Evolutionary conservation across 1,139 yeast species (phyloP), one percentile per base, ranked within the genome.

Genomic region (Yamadazyma blattariae): DNA sequence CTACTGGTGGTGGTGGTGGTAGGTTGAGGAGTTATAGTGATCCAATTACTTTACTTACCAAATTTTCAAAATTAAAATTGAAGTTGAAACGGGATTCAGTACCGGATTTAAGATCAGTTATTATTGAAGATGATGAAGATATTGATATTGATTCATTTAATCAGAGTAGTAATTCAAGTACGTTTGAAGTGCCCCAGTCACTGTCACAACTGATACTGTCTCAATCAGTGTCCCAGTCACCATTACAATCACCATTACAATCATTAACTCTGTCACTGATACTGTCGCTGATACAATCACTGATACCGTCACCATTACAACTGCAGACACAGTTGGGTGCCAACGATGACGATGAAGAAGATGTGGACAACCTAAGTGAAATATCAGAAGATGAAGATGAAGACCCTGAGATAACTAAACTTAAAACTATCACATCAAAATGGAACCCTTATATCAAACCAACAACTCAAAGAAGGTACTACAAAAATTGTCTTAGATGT

Each of bases 401-500:
- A n/a, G 55, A 51, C 29, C 60, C 52, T 5, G 57, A 45, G 23
- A 39, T 44, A 24, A 18, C 34, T 7, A 35, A 45, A 36, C 22
- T 40, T 18, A 42, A 41, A 25, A 42, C 37, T 23, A 16, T 15
- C 14, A 36, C 42, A 3, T 32, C 39, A 25, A 75, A 77, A 50
- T 77, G 83, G 83, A 51, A 50, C 12, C 82, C 83, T 3, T 56
- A 59, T 11, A 58, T 57, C 12, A 70, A 67, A 42, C 38, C 53
- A 12, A 60, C 59, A 32, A 63, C 74, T 27, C 60, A 67, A 41
- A 60, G 72, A 34, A 73, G 73, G 42, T 64, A 61, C 44, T 64
- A 72, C 38, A 64, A 77, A 33, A 79, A 77, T 51, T 74, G 82
- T 25, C 54, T 78, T 25, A 64, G 82, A 33, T 79, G 85, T 45